Evolutionary conservation across 257 asterid genomes (phyloP).

Genomic region (Thymus quinquecostatus): DNA sequence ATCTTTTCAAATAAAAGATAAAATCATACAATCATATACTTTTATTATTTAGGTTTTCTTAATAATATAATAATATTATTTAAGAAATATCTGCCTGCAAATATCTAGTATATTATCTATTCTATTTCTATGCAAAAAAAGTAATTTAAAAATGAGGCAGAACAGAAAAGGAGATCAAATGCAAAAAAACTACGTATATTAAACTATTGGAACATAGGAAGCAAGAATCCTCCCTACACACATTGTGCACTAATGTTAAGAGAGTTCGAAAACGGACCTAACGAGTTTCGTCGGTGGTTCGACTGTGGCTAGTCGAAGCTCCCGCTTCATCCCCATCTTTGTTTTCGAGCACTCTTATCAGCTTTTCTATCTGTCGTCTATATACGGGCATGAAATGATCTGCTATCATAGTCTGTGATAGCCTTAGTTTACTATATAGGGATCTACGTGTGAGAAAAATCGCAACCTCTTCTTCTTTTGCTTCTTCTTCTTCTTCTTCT

Average conservation of each 20-base stretch:
- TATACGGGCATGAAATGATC: conserved; percentile 97
- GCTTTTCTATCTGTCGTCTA: conserved; percentile 77
- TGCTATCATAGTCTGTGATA: conserved; percentile 87
- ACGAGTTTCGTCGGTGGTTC: conserved; percentile 30
- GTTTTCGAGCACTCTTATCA: conserved; percentile 62
- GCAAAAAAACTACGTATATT: conserved; percentile 5
- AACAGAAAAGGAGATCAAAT: background rate
- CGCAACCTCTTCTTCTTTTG: conserved; percentile 44
- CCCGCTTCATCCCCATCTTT: conserved; percentile 43
- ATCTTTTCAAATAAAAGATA: background rate
- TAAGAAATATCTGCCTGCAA: background rate
- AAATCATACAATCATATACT: background rate
- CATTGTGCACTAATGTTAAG: background rate
- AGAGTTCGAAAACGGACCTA: background rate
- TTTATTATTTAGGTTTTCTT: background rate
- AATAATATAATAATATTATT: background rate
- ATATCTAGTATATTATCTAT: background rate
- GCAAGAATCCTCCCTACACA: too few species aligned
- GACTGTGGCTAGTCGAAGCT: conserved; percentile 23
- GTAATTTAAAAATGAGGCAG: too few species aligned
- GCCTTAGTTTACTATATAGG: conserved; percentile 77
- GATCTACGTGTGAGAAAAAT: conserved; percentile 80
- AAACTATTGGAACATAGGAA: too few species aligned
- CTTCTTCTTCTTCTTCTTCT: conserved; percentile 30
- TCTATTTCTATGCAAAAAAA: too few species aligned